These are phyloP conservation scores for Henckelia pumila DNA, from an alignment of 257 asterid genomes.

Conservation along the genomic window DNA sequence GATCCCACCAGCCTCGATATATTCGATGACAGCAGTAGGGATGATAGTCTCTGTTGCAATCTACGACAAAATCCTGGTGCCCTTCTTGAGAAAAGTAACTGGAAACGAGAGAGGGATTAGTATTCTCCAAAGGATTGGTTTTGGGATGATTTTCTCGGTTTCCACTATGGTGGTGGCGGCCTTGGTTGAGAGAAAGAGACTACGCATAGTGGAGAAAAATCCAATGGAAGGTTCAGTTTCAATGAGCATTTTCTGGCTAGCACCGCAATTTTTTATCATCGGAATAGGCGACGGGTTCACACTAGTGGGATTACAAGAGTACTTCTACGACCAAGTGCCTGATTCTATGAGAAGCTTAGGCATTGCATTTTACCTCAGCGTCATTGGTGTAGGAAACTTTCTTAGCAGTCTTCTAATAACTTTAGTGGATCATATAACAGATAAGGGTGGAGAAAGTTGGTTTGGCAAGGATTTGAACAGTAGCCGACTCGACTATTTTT, in stretches of 20 bases:
- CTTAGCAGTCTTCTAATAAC: slow-evolving; percentile 61
- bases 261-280: slow-evolving; percentile 72
- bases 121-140: slow-evolving; percentile 70
- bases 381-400: slow-evolving; percentile 62
- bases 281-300: slow-evolving; percentile 74
- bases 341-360: slow-evolving; percentile 89
- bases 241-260: slow-evolving; percentile 91
- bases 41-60: slow-evolving; percentile 57
- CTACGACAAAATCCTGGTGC: slow-evolving; percentile 68
- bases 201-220: slow-evolving; percentile 28
- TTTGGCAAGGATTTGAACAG: slow-evolving; percentile 43
- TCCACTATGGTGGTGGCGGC: slow-evolving; percentile 62
- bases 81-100: slow-evolving; percentile 47
- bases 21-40: slow-evolving; percentile 62
- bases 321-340: slow-evolving; percentile 82
- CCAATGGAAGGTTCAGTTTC: slow-evolving; percentile 36
- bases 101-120: slow-evolving; percentile 65
- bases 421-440: slow-evolving; percentile 52
- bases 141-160: slow-evolving; percentile 65
- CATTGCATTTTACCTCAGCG: slow-evolving; percentile 74
- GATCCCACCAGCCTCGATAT: slow-evolving; percentile 73
- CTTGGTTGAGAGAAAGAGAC: slow-evolving; percentile 57
- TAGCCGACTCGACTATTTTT: slow-evolving; percentile 41
- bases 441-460: slow-evolving; percentile 51
- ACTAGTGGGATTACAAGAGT: slow-evolving; percentile 84